Evolutionary conservation across 1,139 yeast genomes (phyloP), one percentile per base, ranked within the genome.

Genomic region (Geotrichum restrictum): DNA sequence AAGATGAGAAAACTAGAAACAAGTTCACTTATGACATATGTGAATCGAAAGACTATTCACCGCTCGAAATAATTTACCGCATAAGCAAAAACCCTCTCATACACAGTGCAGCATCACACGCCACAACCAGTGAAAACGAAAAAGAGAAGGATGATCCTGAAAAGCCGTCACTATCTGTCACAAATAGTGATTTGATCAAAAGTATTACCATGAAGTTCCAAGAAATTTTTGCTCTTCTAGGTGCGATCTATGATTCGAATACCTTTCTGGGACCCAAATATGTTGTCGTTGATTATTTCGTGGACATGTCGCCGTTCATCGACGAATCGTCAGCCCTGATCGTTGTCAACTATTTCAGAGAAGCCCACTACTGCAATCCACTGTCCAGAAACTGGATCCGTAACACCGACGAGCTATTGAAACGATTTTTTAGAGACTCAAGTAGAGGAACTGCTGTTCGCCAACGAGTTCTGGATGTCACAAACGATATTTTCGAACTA

Each of bases 351-450:
- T 76, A 72, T 60, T 83, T 79, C 62, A 67, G 69, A 1, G 73
- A 74, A n/a, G 79, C 76, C 51, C 75, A 75, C 49, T 61, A 76
- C 24, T 83, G 89, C 60, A 73, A 82, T 1, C 76, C 81, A 6
- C 63, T 81, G n/a, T 69, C 75, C 43, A 73, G 78, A 0, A 67
- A 74, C 18, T 83, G 89, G 87, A 68, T 69, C 45, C 73, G 70
- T 1, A 79, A 80, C 59, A 70, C 80, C 45, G 65, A 68, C 21
- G 69, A 67, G n/a, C 56, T 83, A 2, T 65, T 82, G 22, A 70
- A 73, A 22, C 69, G 71, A 22, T 83, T 82, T 60, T 82, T 74
- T 62, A 67, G 65, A 40, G 69, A 68, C 22, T 57, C 57, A 4
- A 56, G 60, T 3, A 64, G 69, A 58, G 63, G 68, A 1, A 54